Evolutionary conservation across 2,329 filamentous ascomycete species (phyloP).

Genomic region (Arthrobotrys conoides): DNA sequence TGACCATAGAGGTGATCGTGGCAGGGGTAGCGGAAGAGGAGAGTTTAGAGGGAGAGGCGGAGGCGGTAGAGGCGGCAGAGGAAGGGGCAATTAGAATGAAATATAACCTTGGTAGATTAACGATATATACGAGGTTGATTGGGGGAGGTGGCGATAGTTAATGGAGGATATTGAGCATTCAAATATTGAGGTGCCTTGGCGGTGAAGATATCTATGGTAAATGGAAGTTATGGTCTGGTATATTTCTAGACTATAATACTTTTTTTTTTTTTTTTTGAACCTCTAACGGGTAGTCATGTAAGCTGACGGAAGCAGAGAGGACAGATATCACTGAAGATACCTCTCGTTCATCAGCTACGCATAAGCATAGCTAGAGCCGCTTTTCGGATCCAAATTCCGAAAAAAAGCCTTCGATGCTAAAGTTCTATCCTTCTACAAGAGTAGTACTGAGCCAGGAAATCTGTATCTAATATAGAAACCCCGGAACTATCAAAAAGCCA

Average conservation of each 20-base stretch:
- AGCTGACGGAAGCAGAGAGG: neutral
- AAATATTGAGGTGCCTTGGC: neutral
- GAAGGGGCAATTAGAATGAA: constrained; percentile 37
- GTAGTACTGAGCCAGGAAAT: too few relatives aligned
- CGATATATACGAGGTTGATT: neutral
- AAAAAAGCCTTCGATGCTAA: too few relatives aligned
- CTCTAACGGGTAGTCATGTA: neutral
- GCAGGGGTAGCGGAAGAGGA: constrained; percentile 67
- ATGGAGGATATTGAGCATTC: neutral
- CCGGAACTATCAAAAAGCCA: too few relatives aligned
- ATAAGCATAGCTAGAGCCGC: too few relatives aligned
- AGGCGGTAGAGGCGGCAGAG: constrained; percentile 65
- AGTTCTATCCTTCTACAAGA: too few relatives aligned
- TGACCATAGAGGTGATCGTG: constrained; percentile 71
- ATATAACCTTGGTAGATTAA: neutral
- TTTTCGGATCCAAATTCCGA: too few relatives aligned
- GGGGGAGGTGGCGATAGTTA: neutral
- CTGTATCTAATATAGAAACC: too few relatives aligned
- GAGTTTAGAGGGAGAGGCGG: constrained; percentile 41
- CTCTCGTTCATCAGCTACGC: too few relatives aligned
- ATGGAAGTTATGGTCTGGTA: neutral
- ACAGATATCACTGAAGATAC: neutral
- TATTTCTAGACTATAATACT: neutral
- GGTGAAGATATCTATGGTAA: neutral
- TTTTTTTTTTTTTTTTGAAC: neutral